A percentile compares a stretch with the other conserved stretches of the same genome.
These are phyloP conservation scores for Fusarium sambucinum DNA, from an alignment of 2,329 filamentous ascomycete genomes.

Conservation along the genomic window DNA sequence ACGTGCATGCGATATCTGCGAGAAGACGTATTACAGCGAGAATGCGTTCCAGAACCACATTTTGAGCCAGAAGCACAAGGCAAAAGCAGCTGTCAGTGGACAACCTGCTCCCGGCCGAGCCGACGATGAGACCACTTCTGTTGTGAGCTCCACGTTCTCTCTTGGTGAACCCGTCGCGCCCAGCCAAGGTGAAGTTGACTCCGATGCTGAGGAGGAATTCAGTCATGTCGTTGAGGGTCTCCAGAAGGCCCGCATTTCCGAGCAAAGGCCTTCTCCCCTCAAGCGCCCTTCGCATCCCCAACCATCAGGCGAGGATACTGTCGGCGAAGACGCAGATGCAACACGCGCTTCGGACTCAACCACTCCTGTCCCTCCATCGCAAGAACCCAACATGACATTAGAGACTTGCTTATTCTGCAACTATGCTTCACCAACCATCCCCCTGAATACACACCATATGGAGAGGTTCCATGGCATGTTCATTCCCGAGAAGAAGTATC, in stretches of 20 bases:
- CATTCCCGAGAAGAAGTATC: constrained; percentile 87
- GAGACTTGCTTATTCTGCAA: constrained; percentile 90
- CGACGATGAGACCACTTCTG: constrained; percentile 80
- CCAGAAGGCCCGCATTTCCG: constrained; percentile 77
- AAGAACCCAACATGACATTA: constrained; percentile 59
- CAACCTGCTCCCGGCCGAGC: constrained; percentile 51
- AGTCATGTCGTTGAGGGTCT: constrained; percentile 82
- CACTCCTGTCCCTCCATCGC: constrained; percentile 52
- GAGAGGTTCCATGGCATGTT: constrained; percentile 94
- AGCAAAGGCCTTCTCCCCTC: constrained; percentile 62
- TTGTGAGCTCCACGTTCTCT: constrained; percentile 92
- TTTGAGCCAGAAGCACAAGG: constrained; percentile 88
- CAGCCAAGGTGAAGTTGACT: constrained; percentile 65
- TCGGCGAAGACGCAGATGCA: constrained; percentile 58
- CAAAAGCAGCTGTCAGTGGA: constrained; percentile 62
- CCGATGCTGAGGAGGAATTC: constrained; percentile 80
- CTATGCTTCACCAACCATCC: constrained; percentile 78
- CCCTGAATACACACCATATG: constrained; percentile 90
- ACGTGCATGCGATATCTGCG: constrained; percentile 82
- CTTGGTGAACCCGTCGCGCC: constrained; percentile 80
- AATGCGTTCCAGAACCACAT: constrained; percentile 96
- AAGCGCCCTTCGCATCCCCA: constrained; percentile 67
- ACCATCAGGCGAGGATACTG: constrained; percentile 56
- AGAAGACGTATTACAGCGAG: constrained; percentile 95
- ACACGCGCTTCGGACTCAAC: constrained; percentile 60